Base-by-base conservation (phyloP, 805 yeast species). In the Candida dendrica region DNA sequence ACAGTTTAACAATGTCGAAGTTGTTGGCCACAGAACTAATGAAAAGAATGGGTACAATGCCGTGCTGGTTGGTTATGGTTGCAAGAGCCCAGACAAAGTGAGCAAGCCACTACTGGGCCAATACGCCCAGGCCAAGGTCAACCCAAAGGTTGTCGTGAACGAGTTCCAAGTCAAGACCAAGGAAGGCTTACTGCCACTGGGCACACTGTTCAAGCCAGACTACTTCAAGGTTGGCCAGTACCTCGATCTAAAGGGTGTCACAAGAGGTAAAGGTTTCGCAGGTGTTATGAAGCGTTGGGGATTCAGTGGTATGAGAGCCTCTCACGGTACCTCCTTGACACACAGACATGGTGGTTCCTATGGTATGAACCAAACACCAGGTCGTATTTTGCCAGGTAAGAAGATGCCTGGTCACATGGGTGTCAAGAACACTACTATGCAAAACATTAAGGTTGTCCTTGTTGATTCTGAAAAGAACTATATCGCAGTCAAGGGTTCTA, bases 341-440 rank as follows among this genome's bases (percentile, higher is more conserved):
- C 98, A 93, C 63, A 84, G 98, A 74, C 81, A 89, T 44, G 95
- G 95, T 55, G 98, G 98, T 75, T 90, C 97, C 27, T 89, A 84
- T 55, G 98, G 98, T 77, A 88, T 83, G 63, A 85, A 86, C 58
- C 95, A 93, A 51, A 84, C 87, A 47, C 98, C 98, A 13, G 97
- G 96, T 57, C 84, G 98, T 70, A 87, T 89, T 41, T 70, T 89
- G 47, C 98, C 97, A 14, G 98, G 97, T 19, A 90, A 87, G 69
- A 91, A 89, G 66, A 91, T 93, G 98, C 95, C 98, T 31, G 98
- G 98, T 50, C 85, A 86, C 63, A 83, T 90, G 93, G 98, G 98
- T 51, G 81, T 77, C 47, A 72, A 75, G 42, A 71, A 69, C 52
- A 75, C 77, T 47, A 91, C 98, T 3, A 75, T 79, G 20, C 84